Conservation (phyloP, 176 grass and related monocot species). For the bread wheat (Triticum aestivum) region IWGSC_CS_RefSeq_v2.1 NC_057806.1:432610961-432611460, state of each 20-base stretch:
- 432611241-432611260: slow-evolving; percentile 9
- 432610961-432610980: slow-evolving; percentile 14
- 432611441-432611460: slow-evolving; percentile 8
- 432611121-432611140: neutral
- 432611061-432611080: slow-evolving; percentile 23
- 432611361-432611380: neutral
- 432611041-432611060: slow-evolving; percentile 1
- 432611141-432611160: neutral
- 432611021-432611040: neutral
- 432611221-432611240: neutral
- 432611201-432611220: neutral
- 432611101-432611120: neutral
- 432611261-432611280: slow-evolving; percentile 5
- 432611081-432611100: neutral
- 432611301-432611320: neutral
- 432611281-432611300: slow-evolving; percentile 5
- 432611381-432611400: neutral
- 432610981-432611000: slow-evolving; percentile 1
- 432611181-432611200: slow-evolving; percentile 6
- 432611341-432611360: neutral
- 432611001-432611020: neutral
- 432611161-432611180: slow-evolving; percentile 7
- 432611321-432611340: neutral
- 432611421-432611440: neutral
- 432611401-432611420: neutral